Base-by-base conservation (phyloP, 2,329 filamentous ascomycete species). In the Lasiodiplodia gonubiensis region DNA sequence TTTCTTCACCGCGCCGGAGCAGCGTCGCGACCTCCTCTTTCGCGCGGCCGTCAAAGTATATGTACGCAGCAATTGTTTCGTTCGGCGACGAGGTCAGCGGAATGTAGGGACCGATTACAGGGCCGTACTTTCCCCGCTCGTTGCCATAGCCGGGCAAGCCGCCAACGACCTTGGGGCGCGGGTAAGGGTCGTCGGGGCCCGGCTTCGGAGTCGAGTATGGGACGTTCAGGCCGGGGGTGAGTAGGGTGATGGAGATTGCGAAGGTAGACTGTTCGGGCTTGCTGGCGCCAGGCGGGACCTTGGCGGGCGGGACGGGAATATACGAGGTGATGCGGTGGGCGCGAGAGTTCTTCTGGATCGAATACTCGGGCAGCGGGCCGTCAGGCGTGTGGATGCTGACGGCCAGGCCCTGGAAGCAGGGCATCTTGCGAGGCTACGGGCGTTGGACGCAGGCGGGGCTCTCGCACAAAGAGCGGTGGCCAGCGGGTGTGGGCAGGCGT, bases 351-450 rank as follows among this genome's bases (percentile, higher is more conserved):
- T 93, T 95, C 83, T 98, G 94, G 74, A 98, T 91, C 75, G 94
- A 94, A 83, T 97, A 90, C 82, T 99, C 95, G 70, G 93, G 86
- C 72, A 99, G 88, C 72, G 95, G 94, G 53, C 88, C 88, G 72
- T 87, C 85, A 73, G 93, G 87, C 53, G 88, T 89, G 83, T 99
- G 95, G 80, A 98, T 96, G 86, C 92, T 97, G 79, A 98, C 94
- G 75, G 95, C 94, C 82, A 99, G 93, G 82, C 95, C 95, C 85
- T 98, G 97, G 85, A 98, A 99, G 88, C 94, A 98, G 84, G 95
- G 95, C 95, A 92, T 92, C 67, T 70, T 70, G 70, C 64, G 67
- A 61, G 42, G 69, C 66, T 55, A n/a, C 30, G n/a, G 35, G 52
- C 35, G 23, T 25, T 16, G 23, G 27, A 33, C 46, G 54, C 23